phyloP scores from a whole-genome alignment of 2,329 filamentous ascomycete species.

The Fusarium concolor region DNA sequence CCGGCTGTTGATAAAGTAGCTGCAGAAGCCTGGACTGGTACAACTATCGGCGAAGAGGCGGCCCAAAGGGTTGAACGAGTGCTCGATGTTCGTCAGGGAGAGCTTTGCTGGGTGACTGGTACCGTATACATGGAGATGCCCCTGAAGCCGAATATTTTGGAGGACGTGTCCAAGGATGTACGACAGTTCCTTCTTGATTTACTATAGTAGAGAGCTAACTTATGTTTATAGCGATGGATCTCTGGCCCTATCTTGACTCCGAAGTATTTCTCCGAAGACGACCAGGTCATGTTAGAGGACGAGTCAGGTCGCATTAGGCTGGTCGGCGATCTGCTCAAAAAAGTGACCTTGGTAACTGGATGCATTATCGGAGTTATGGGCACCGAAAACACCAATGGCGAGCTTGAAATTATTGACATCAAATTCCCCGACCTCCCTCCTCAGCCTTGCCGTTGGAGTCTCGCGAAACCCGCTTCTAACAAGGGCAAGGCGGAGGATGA shows the following conservation, averaged over 20 bases:
- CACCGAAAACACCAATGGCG: slow-evolving; percentile 90
- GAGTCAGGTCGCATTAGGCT: slow-evolving; percentile 90
- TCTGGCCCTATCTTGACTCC: slow-evolving; percentile 80
- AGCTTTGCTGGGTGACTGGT: slow-evolving; percentile 94
- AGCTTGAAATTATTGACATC: slow-evolving; percentile 92
- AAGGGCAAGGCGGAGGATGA: slow-evolving; percentile 56
- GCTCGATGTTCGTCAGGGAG: slow-evolving; percentile 92
- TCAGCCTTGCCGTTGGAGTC: slow-evolving; percentile 83
- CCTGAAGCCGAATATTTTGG: slow-evolving; percentile 93
- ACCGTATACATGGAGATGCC: slow-evolving; percentile 98
- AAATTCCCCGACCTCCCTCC: slow-evolving; percentile 87
- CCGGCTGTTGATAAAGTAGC: slow-evolving; percentile 82
- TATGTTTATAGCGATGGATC: slow-evolving; percentile 78
- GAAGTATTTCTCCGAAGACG: slow-evolving; percentile 77
- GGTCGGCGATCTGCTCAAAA: slow-evolving; percentile 75
- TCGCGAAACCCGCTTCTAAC: slow-evolving; percentile 62
- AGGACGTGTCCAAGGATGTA: slow-evolving; percentile 94
- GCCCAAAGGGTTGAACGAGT: slow-evolving; percentile 86
- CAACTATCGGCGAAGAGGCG: slow-evolving; percentile 80
- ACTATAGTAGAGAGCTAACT: slow-evolving; percentile 6
- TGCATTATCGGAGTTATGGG: slow-evolving; percentile 95
- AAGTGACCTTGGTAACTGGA: slow-evolving; percentile 85
- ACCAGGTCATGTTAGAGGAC: slow-evolving; percentile 90
- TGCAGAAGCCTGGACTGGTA: slow-evolving; percentile 78
- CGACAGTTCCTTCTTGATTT: slow-evolving; percentile 38